A percentile compares a stretch with the other conserved stretches of the same genome.
These are phyloP conservation scores for Aureobasidium zeae DNA, from an alignment of 2,329 filamentous ascomycete species.

Conservation along the genomic window DNA sequence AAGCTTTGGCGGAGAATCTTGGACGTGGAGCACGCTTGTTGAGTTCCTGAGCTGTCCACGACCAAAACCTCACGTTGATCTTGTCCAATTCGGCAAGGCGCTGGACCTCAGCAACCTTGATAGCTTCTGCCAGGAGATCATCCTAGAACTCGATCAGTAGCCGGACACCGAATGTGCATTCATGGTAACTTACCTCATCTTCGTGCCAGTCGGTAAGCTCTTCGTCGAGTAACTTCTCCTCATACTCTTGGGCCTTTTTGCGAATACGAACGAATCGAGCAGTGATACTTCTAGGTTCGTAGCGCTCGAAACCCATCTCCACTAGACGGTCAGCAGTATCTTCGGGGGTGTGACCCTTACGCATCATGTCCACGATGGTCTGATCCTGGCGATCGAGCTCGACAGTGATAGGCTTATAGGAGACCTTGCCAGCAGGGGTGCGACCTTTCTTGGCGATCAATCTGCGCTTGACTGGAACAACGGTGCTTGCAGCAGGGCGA, in stretches of 20 bases:
- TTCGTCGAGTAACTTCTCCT: slow-evolving; percentile 39
- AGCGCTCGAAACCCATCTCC: slow-evolving; percentile 35
- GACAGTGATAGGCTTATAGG: slow-evolving; percentile 18
- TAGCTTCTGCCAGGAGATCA: slow-evolving; percentile 33
- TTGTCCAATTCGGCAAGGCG: slow-evolving; percentile 33
- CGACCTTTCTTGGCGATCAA: slow-evolving; percentile 4
- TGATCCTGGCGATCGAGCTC: slow-evolving; percentile 42
- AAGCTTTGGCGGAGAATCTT: slow-evolving; percentile 40
- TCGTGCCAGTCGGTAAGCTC: slow-evolving; percentile 42
- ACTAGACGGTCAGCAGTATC: slow-evolving; percentile 36
- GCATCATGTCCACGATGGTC: slow-evolving; percentile 36
- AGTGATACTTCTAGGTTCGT: slow-evolving; percentile 40
- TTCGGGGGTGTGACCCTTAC: slow-evolving; percentile 35
- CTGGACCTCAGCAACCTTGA: slow-evolving; percentile 35
- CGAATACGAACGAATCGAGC: slow-evolving; percentile 40
- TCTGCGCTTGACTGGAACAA: not conserved
- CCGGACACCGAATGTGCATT: not conserved
- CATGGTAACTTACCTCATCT: slow-evolving; percentile 34
- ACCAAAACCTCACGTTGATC: slow-evolving; percentile 37
- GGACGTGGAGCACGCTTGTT: slow-evolving; percentile 29
- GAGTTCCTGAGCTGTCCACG: slow-evolving; percentile 30
- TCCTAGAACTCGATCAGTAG: slow-evolving; percentile 31
- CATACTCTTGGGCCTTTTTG: slow-evolving; percentile 32
- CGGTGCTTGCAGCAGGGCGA: not conserved
- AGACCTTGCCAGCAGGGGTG: not conserved